Percentiles rank a stretch among this genome's conserved stretches.
Conservation (phyloP, 2,329 filamentous ascomycete species). For the Penicillium sp. region DNA sequence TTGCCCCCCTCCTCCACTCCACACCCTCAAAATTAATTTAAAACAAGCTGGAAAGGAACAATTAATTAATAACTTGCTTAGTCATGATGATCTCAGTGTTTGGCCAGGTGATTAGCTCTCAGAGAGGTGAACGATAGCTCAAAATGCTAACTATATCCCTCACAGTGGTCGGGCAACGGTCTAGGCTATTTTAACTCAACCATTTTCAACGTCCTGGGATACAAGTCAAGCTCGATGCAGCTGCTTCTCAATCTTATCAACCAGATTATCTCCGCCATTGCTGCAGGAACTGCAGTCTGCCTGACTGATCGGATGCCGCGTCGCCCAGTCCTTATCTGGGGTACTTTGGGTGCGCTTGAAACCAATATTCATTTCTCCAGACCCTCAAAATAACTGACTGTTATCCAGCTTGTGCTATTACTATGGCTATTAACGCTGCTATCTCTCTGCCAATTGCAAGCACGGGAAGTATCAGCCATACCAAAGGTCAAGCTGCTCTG, state of each 20-base stretch:
- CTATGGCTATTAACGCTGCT: conserved; percentile 50
- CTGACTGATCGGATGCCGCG: conserved; percentile 51
- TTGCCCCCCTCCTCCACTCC: too few species aligned
- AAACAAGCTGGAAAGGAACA: too few species aligned
- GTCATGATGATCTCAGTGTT: too few species aligned
- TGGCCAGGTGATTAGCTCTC: too few species aligned
- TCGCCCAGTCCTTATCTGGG: conserved; percentile 48
- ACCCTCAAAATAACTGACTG: background rate
- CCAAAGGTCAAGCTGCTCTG: conserved; percentile 46
- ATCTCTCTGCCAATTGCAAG: conserved; percentile 41
- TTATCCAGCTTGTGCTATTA: conserved; percentile 36
- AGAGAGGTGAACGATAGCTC: too few species aligned
- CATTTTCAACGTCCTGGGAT: conserved; percentile 43
- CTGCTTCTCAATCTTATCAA: conserved; percentile 51
- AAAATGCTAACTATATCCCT: too few species aligned
- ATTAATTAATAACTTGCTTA: too few species aligned
- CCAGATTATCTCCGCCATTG: conserved; percentile 48
- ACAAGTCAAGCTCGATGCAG: conserved; percentile 34
- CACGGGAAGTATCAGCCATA: conserved; percentile 32
- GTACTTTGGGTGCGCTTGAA: conserved; percentile 36
- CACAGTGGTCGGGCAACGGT: conserved; percentile 53
- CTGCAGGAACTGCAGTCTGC: conserved; percentile 46
- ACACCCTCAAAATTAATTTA: too few species aligned
- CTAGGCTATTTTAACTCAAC: conserved; percentile 54
- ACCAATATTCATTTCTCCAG: background rate